Evolutionary conservation across 179 eudicot species (phyloP), one percentile per base, ranked within the genome.

Genomic region (Beta macrorhiza): DNA sequence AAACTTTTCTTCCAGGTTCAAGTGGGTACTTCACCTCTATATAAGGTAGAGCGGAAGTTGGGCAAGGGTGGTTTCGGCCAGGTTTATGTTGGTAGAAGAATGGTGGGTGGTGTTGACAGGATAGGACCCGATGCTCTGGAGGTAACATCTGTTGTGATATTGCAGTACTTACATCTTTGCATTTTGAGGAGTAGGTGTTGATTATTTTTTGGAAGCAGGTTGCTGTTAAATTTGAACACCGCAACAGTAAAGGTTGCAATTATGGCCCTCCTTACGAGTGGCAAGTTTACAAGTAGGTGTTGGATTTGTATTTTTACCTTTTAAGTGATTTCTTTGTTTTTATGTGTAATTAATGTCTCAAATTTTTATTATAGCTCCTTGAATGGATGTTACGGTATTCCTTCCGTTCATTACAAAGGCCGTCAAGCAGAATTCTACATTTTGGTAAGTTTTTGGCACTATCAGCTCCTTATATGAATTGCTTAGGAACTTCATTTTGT

Each of bases 221-320:
- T 77, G 98, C 98, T 17, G 85, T 94, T 76, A 94, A 94, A 84
- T 93, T 93, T 89, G 97, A 94, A 85, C 98, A 94, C 82, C 94
- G 98, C 55, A 94, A 90, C 80, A 94, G 98, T 79, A 94, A 94
- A 85, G 98, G 98, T 69, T 94, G 98, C 91, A 94, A 91, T 84
- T 91, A 91, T 86, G 98, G 97, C 74, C 98, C 98, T 85, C 98
- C 98, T 25, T 94, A 93, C 82, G 98, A 94, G 89, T 94, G 98
- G 98, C 98, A 94, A 90, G 98, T 94, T 79, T 94, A 94, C 94
- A 94, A 84, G 98, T 94, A 90, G 86, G 92, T 20, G 25, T 11
- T 64, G 29, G 51, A 63, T 67, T 37, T 81, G 75, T 44, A 42
- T 81, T 74, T 73, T 49, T 22, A 7, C 51, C 67, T 5, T 73